Evolutionary conservation across 495 filamentous ascomycete genomes (phyloP).

Genomic region (Penicillium maclennaniae): DNA sequence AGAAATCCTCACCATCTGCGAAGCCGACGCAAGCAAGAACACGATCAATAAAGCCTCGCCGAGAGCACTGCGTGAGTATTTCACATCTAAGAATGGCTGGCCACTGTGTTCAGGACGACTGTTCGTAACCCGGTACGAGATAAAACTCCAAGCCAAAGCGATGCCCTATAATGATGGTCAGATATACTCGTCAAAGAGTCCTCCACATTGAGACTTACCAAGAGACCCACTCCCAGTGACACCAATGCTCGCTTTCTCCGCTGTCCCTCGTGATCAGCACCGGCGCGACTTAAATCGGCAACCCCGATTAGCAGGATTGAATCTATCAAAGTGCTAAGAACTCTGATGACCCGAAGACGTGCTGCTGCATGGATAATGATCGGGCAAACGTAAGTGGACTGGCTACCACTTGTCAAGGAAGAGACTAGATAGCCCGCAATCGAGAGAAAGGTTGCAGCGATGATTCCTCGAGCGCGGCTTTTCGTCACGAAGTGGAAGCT

Average conservation of each 20-base stretch:
- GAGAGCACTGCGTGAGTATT: conserved; percentile 34
- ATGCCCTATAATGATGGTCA: conserved; percentile 24
- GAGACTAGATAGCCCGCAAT: conserved; percentile 27
- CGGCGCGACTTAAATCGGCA: conserved; percentile 25
- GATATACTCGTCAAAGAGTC: background rate
- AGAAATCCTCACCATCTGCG: conserved; percentile 36
- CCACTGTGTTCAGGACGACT: conserved; percentile 25
- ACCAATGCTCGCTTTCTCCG: conserved; percentile 27
- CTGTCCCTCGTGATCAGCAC: conserved; percentile 17
- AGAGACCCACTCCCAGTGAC: conserved; percentile 32
- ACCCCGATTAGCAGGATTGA: conserved; percentile 33
- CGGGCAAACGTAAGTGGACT: conserved; percentile 49
- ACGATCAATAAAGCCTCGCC: conserved; percentile 31
- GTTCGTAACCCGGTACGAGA: conserved; percentile 19
- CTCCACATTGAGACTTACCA: conserved; percentile 27
- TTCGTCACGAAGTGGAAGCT: conserved; percentile 25
- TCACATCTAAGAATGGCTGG: conserved; percentile 27
- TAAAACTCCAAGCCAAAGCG: conserved; percentile 29
- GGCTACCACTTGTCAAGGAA: conserved; percentile 24
- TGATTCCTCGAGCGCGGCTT: conserved; percentile 29
- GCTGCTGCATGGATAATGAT: conserved; percentile 23
- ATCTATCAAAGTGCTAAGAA: conserved; percentile 32
- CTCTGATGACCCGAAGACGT: conserved; percentile 23
- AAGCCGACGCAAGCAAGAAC: conserved; percentile 32
- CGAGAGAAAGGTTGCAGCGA: conserved; percentile 32